phyloP scores from a whole-genome alignment of 768 basidiomycete genomes.

The Amanita muscaria region DNA sequence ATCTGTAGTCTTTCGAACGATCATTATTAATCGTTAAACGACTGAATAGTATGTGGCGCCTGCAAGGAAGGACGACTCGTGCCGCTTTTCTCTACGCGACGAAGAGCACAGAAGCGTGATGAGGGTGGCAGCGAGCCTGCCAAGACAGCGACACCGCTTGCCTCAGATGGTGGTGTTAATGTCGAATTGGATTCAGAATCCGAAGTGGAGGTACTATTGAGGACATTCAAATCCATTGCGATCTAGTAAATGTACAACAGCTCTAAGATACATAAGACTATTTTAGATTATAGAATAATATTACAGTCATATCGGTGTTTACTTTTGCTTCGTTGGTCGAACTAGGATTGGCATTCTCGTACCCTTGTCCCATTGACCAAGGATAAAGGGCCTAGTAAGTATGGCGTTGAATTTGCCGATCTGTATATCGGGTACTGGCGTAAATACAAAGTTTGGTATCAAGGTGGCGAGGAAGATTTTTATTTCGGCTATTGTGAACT shows the following conservation, averaged over 20 bases:
- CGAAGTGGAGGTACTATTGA: constrained; percentile 24
- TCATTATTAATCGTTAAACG: no score
- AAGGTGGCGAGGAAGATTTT: constrained; percentile 42
- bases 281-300: no score
- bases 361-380: constrained; percentile 30
- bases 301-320: no score
- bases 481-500: constrained; percentile 39
- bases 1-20: neutral
- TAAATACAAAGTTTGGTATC: constrained; percentile 37
- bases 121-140: constrained; percentile 26
- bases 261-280: neutral
- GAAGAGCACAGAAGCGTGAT: constrained; percentile 25
- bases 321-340: no score
- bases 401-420: constrained; percentile 42
- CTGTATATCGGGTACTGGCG: constrained; percentile 27
- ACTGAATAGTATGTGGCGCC: constrained; percentile 54
- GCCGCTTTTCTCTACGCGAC: constrained; percentile 43
- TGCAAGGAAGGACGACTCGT: constrained; percentile 53
- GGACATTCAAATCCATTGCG: constrained; percentile 17
- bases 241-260: constrained; percentile 8
- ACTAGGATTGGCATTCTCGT: constrained; percentile 33
- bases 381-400: constrained; percentile 40
- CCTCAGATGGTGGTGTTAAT: constrained; percentile 8
- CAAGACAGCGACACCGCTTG: neutral
- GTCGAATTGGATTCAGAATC: constrained; percentile 14